These are phyloP conservation scores for Calonectria montana DNA, from an alignment of 2,329 filamentous ascomycete genomes.

Conservation along the genomic window DNA sequence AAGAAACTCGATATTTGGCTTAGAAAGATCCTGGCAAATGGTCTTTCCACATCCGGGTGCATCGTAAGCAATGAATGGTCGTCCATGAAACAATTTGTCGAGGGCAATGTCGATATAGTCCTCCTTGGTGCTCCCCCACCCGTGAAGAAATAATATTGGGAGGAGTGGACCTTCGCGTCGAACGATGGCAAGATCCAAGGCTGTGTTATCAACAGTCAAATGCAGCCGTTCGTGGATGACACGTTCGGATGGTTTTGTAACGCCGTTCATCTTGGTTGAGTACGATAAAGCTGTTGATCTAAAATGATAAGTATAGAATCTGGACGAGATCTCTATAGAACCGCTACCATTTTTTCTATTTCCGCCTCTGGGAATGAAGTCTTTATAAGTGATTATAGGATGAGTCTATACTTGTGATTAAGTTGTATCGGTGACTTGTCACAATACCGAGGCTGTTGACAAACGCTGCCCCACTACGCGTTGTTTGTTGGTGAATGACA, in stretches of 20 bases:
- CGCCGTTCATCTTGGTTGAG: neutral
- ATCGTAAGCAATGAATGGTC: constrained; percentile 39
- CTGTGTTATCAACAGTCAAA: neutral
- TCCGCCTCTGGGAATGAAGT: neutral
- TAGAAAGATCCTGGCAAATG: constrained; percentile 25
- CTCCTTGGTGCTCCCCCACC: constrained; percentile 42
- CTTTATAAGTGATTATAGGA: neutral
- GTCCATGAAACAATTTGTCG: constrained; percentile 23
- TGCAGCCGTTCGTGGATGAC: neutral
- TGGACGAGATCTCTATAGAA: too few relatives aligned
- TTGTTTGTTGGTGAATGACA: neutral
- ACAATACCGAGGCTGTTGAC: neutral
- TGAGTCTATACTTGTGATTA: neutral
- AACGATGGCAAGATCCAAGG: neutral
- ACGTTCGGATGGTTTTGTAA: neutral
- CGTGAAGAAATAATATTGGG: constrained; percentile 40
- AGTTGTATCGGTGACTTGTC: neutral
- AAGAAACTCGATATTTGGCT: constrained; percentile 33
- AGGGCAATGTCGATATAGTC: constrained; percentile 38
- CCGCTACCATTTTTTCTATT: neutral
- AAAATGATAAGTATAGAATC: neutral
- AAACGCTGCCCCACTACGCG: neutral
- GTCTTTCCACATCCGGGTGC: constrained; percentile 39
- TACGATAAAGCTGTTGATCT: neutral
- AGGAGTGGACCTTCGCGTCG: neutral